Base-by-base conservation (phyloP, 345 rosid species). In the Pseudoturritis turrita region DNA sequence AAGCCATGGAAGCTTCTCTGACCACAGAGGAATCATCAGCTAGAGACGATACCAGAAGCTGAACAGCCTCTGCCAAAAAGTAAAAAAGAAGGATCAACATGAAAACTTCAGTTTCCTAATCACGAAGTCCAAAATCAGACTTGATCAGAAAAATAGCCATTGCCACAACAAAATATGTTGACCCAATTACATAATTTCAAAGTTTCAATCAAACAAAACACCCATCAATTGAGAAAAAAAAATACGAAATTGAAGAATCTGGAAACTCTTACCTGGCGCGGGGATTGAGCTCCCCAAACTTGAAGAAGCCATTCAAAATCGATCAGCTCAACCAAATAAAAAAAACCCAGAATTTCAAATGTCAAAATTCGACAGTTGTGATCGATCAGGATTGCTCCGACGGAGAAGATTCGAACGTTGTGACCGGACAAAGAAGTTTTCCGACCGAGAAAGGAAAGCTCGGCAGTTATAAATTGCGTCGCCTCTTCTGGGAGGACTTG, bases 1-100 rank as follows among this genome's bases (percentile, higher is more conserved):
- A 91, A 29, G 88, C 81, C 95, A 88, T 86, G 74, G 98, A 88
- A 21, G 97, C 92, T 78, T 84, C 84, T 65, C 85, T 81, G 33
- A 88, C 97, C 50, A 79, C 49, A 14, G 81, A 60, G 28, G 98
- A 89, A 44, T 94, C 98, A 87, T 94, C 98, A 4, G 96, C 84
- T 13, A 86, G 88, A 21, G 96, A 88, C 3, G 95, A 85, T 4
- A 91, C 97, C 51, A 94, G 71, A 33, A 91, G 86, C 79, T 89
- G 96, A 70, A 91, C 85, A 15, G 92, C 98, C 77, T 91, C 98
- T 94, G 92, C 78, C 47, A 47, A 62, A 51, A 22, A 59, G 21
- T n/a, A 37, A 33, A 37, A 26, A 37, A 41, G 44, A 19, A 4
- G 1, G 2, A 51, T 18, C 18, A 61, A 37, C 70, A 63, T 19